A percentile compares a stretch with the other conserved stretches of the same genome.
These are phyloP conservation scores for Solanum hybrid DNA, from an alignment of 305 asterid species.

Conservation along the genomic window DNA sequence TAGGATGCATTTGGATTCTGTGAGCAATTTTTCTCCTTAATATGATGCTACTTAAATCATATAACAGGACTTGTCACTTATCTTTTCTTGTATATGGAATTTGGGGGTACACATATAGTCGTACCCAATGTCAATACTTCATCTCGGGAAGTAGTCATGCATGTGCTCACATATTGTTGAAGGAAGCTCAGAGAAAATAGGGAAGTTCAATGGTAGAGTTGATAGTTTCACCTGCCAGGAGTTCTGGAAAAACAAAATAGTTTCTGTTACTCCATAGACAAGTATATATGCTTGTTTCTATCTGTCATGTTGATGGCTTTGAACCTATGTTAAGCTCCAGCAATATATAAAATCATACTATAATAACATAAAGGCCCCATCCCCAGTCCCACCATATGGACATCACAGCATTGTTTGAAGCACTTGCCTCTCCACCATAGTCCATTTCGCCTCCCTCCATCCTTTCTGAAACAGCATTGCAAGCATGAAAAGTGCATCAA, in stretches of 20 bases:
- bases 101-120: background rate
- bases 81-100: background rate
- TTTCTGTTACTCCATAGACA: background rate
- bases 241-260: background rate
- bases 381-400: background rate
- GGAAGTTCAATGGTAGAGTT: background rate
- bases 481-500: background rate
- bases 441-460: background rate
- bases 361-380: background rate
- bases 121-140: background rate
- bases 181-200: background rate
- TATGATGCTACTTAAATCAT: background rate
- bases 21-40: background rate
- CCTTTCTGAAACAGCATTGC: background rate
- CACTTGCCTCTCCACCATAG: background rate
- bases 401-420: background rate
- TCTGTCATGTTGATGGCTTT: background rate
- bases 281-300: background rate
- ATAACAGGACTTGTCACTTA: background rate
- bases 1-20: background rate
- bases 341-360: background rate
- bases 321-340: background rate
- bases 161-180: background rate
- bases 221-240: background rate
- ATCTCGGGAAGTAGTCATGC: background rate